A percentile compares a stretch with the other conserved stretches of the same genome.
Evolutionary conservation across 106 monocot species (phyloP).

Genomic region (Vanilla planifolia): DNA sequence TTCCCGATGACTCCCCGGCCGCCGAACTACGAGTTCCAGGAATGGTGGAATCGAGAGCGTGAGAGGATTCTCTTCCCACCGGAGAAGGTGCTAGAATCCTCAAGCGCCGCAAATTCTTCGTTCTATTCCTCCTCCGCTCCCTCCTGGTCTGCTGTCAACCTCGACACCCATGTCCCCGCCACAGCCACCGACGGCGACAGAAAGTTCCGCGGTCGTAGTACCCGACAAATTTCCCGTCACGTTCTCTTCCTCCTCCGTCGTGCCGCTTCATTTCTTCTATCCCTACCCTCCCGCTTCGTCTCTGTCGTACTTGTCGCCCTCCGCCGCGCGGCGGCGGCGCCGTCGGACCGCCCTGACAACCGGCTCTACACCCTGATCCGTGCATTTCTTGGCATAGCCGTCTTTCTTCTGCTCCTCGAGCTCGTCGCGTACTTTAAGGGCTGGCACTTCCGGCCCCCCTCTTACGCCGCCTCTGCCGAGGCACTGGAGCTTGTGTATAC

Average conservation of each 20-base stretch:
- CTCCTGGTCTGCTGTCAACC: not conserved
- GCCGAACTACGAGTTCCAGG: slow-evolving; percentile 56
- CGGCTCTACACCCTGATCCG: slow-evolving; percentile 46
- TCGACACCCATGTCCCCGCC: slow-evolving; percentile 5
- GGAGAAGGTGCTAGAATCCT: not conserved
- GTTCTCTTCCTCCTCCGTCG: slow-evolving; percentile 34
- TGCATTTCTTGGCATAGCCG: slow-evolving; percentile 32
- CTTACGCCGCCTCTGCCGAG: not conserved
- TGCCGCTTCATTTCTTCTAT: slow-evolving; percentile 3
- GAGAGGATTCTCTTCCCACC: slow-evolving; percentile 19
- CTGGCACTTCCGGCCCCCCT: slow-evolving; percentile 6
- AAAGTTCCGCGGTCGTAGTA: slow-evolving; percentile 24
- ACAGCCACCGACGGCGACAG: slow-evolving; percentile 7
- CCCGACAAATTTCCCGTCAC: slow-evolving; percentile 41
- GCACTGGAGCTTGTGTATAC: slow-evolving; percentile 40
- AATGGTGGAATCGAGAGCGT: slow-evolving; percentile 59
- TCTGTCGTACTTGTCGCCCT: slow-evolving; percentile 19
- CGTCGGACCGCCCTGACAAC: slow-evolving; percentile 9
- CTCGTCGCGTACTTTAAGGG: slow-evolving; percentile 38
- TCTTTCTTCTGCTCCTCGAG: slow-evolving; percentile 45
- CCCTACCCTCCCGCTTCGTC: slow-evolving; percentile 16
- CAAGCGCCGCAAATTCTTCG: not conserved
- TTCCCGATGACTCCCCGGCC: slow-evolving; percentile 6
- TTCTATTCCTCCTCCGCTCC: slow-evolving; percentile 9
- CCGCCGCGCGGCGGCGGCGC: slow-evolving; percentile 23